These are phyloP conservation scores for Calocera cornea DNA, from an alignment of 768 basidiomycete species.

Conservation along the genomic window DNA sequence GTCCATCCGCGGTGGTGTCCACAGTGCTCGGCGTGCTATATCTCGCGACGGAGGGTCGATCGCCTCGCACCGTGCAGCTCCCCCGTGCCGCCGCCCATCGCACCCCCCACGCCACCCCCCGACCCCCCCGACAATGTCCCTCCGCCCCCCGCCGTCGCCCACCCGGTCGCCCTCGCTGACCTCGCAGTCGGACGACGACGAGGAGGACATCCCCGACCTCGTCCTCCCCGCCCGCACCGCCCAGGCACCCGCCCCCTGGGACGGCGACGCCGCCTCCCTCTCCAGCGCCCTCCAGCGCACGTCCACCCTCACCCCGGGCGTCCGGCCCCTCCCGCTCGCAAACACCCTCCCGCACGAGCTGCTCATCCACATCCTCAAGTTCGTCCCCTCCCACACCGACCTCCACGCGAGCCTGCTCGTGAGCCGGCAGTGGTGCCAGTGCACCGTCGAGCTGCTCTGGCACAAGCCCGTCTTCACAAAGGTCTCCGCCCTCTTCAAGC, in stretches of 20 bases:
- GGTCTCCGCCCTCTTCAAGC: constrained; percentile 55
- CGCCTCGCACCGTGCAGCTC: not conserved
- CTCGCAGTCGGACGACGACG: constrained; percentile 12
- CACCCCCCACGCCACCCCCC: too few species aligned
- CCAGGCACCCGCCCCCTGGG: not conserved
- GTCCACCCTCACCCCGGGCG: not conserved
- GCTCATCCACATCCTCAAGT: constrained; percentile 80
- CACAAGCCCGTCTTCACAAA: constrained; percentile 70
- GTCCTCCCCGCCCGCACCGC: not conserved
- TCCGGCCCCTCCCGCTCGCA: constrained; percentile 37
- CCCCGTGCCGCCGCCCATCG: not conserved
- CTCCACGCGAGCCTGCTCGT: constrained; percentile 66
- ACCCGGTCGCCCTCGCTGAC: constrained; percentile 14
- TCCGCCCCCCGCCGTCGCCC: constrained; percentile 10
- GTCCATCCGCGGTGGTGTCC: too few species aligned
- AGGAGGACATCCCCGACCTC: constrained; percentile 10
- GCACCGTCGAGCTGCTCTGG: constrained; percentile 90
- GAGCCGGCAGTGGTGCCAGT: constrained; percentile 87
- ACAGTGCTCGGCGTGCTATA: too few species aligned
- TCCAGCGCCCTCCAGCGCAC: not conserved
- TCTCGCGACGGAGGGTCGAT: too few species aligned
- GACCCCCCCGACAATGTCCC: too few species aligned
- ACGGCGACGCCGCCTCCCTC: not conserved
- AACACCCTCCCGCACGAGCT: constrained; percentile 75
- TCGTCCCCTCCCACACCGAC: constrained; percentile 61